These are phyloP conservation scores for Phellopilus nigrolimitatus DNA, from an alignment of 1,284 basidiomycete species.

Conservation along the genomic window DNA sequence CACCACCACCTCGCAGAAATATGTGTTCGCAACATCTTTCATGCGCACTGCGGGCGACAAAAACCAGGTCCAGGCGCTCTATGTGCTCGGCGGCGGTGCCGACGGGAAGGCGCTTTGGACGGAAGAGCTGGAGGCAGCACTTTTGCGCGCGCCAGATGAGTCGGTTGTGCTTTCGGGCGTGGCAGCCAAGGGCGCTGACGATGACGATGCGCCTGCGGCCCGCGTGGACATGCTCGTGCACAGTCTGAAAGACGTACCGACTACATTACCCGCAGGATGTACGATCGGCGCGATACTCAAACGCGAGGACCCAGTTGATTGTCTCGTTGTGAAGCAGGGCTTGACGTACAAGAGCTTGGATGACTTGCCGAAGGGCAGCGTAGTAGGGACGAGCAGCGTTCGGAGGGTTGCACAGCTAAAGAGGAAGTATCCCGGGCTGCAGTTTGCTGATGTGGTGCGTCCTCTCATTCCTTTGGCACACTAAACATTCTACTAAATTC, in stretches of 20 bases:
- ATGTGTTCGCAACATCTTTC: slow-evolving; percentile 67
- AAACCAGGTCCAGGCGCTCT: slow-evolving; percentile 80
- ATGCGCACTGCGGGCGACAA: slow-evolving; percentile 92
- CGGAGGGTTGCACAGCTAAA: slow-evolving; percentile 89
- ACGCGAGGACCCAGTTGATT: slow-evolving; percentile 88
- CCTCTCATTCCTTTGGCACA: slow-evolving; percentile 4
- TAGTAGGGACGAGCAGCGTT: slow-evolving; percentile 94
- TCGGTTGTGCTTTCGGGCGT: neutral
- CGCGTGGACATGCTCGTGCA: slow-evolving; percentile 91
- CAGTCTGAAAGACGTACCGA: slow-evolving; percentile 93
- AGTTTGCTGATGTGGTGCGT: slow-evolving; percentile 88
- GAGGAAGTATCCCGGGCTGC: slow-evolving; percentile 72
- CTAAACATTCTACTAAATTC: slow-evolving; percentile 16
- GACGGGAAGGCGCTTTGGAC: slow-evolving; percentile 89
- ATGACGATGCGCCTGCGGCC: slow-evolving; percentile 38
- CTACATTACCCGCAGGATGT: slow-evolving; percentile 79
- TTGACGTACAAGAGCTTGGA: slow-evolving; percentile 70
- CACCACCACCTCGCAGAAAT: slow-evolving; percentile 23
- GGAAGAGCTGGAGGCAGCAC: slow-evolving; percentile 86
- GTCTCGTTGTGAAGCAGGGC: slow-evolving; percentile 82
- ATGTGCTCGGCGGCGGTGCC: slow-evolving; percentile 51
- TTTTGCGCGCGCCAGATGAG: slow-evolving; percentile 30
- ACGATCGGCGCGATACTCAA: slow-evolving; percentile 83
- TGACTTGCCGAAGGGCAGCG: slow-evolving; percentile 84
- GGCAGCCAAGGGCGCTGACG: slow-evolving; percentile 17